phyloP scores from a whole-genome alignment of 2,329 filamentous ascomycete species.

The Cytospora piceicola region DNA sequence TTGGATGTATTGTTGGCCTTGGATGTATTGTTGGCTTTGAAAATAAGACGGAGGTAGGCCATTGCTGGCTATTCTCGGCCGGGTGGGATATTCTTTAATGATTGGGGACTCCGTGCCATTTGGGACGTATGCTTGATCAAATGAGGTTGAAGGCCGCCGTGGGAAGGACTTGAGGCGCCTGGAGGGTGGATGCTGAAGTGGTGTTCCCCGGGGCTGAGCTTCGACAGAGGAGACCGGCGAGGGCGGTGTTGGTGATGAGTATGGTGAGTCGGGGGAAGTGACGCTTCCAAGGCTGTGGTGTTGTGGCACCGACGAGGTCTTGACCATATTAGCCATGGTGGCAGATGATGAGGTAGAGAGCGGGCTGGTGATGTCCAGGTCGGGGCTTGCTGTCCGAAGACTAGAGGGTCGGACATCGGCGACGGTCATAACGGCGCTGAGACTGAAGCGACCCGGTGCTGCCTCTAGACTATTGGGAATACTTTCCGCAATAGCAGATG shows the following conservation, averaged over 20 bases:
- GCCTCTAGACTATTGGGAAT: neutral
- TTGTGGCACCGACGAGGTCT: slow-evolving; percentile 16
- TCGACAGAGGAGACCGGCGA: slow-evolving; percentile 25
- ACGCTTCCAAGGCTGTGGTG: slow-evolving; percentile 16
- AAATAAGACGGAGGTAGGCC: slow-evolving; percentile 20
- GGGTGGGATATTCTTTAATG: slow-evolving; percentile 3
- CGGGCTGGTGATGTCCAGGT: slow-evolving; percentile 4
- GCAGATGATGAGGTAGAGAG: slow-evolving; percentile 16
- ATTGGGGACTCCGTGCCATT: slow-evolving; percentile 10
- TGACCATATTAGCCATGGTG: slow-evolving; percentile 18
- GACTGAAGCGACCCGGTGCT: slow-evolving; percentile 4
- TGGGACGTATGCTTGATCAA: slow-evolving; percentile 5
- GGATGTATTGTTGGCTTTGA: slow-evolving; percentile 3
- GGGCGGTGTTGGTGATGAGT: slow-evolving; percentile 5
- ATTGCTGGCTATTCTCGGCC: slow-evolving; percentile 26
- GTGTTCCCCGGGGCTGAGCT: slow-evolving; percentile 6
- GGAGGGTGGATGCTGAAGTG: slow-evolving; percentile 13
- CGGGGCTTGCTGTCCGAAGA: neutral
- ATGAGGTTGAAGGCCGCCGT: neutral
- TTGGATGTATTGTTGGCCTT: slow-evolving; percentile 1
- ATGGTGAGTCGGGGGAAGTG: slow-evolving; percentile 28
- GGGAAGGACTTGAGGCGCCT: slow-evolving; percentile 19
- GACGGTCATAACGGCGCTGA: slow-evolving; percentile 25
- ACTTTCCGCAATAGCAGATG: neutral
- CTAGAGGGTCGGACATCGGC: slow-evolving; percentile 26